Conservation (phyloP, 2,329 filamentous ascomycete genomes). For the Pseudogymnoascus sp. region DNA sequence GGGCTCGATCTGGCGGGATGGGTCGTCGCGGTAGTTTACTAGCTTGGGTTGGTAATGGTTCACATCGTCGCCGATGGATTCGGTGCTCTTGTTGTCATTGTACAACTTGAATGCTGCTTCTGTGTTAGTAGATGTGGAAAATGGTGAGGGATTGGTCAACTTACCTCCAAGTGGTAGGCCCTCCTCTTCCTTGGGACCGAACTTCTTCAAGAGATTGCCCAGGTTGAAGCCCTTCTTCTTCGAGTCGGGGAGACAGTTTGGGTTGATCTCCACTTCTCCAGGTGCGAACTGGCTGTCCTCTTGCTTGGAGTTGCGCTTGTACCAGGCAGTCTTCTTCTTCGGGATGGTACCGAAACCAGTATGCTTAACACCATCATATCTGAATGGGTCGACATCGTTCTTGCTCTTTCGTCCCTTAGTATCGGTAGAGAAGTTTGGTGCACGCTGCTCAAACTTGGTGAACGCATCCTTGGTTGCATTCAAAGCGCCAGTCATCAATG, state of each 20-base stretch:
- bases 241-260: slow-evolving; percentile 6
- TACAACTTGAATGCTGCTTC: slow-evolving; percentile 20
- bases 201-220: slow-evolving; percentile 24
- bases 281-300: background rate
- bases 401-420: slow-evolving; percentile 12
- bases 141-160: slow-evolving; percentile 7
- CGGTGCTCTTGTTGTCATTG: slow-evolving; percentile 17
- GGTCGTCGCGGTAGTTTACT: slow-evolving; percentile 29
- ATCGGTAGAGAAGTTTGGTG: background rate
- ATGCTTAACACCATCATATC: slow-evolving; percentile 13
- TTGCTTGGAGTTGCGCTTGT: slow-evolving; percentile 24
- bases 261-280: slow-evolving; percentile 4
- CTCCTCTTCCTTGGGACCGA: slow-evolving; percentile 9
- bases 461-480: background rate
- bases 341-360: slow-evolving; percentile 18
- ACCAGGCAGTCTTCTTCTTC: slow-evolving; percentile 26
- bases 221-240: slow-evolving; percentile 25
- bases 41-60: slow-evolving; percentile 23
- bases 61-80: slow-evolving; percentile 16
- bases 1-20: slow-evolving; percentile 45
- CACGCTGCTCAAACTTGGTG: background rate
- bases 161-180: slow-evolving; percentile 24
- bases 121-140: slow-evolving; percentile 11
- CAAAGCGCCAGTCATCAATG: slow-evolving; percentile 15
- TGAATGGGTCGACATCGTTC: slow-evolving; percentile 16